Evolutionary conservation across 345 rosid species (phyloP), one percentile per base, ranked within the genome.

Genomic region (Noccaea caerulescens): DNA sequence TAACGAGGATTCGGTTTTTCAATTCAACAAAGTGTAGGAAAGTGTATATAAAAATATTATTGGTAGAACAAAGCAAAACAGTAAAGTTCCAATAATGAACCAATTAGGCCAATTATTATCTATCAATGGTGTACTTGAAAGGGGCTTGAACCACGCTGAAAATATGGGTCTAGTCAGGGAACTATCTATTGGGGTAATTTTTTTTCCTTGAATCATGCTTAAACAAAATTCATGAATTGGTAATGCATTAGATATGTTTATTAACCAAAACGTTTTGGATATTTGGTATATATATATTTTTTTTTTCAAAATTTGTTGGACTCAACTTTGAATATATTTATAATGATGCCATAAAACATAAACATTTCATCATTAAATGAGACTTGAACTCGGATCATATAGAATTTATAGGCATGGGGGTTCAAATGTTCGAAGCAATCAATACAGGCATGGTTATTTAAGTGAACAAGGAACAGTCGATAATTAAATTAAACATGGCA

Each of bases 131-230:
- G 76, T 63, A 54, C 71, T 56, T 56, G 50, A 13, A 53, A 69
- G 53, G 63, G 53, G 47, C 58, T 63, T 53, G 63, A 44, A n/a
- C 46, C 56, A 43, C 38, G 8, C 76, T 63, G 56, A 72, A 63
- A 63, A 49, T 55, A 63, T 55, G 76, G 70, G 14, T 16, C 34
- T 50, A 2, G 25, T 10, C 42, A 56, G 20, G 20, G 1, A 68
- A 57, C 52, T 55, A 20, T 68, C 12, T 11, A n/a, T 11, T 38
- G 33, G 8, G 6, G 8, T 3, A 8, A 4, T 38, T 16, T 38
- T 54, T 51, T 12, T 6, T 37, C 36, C 23, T 20, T 1, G 23
- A 51, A 51, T 23, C n/a, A 51, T 27, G 38, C 10, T 51, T 51
- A 10, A 11, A 23, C 8, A 2, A 7, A 51, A 38, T 8, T 7